These are phyloP conservation scores for Colletotrichum sp. DNA, from an alignment of 2,329 filamentous ascomycete genomes.

Conservation along the genomic window DNA sequence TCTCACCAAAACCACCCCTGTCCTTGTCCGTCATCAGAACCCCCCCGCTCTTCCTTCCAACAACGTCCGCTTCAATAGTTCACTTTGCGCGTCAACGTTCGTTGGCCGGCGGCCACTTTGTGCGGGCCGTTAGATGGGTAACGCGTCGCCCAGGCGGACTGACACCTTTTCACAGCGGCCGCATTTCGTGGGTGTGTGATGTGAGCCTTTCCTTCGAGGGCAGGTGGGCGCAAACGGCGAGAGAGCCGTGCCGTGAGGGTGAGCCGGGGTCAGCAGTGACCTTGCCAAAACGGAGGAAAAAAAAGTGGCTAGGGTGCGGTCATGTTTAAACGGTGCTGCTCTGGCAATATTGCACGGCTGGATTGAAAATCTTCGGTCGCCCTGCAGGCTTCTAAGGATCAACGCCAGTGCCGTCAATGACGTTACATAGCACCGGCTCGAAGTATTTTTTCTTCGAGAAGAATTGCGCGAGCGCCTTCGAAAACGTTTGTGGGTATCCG, in stretches of 20 bases:
- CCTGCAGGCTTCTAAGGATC: background rate
- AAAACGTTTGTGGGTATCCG: background rate
- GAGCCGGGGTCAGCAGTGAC: background rate
- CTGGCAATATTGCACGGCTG: background rate
- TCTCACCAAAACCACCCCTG: background rate
- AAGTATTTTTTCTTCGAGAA: background rate
- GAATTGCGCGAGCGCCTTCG: background rate
- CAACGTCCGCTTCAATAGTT: background rate
- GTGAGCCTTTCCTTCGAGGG: background rate
- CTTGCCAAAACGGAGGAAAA: background rate
- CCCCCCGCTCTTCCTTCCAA: background rate
- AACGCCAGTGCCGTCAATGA: background rate
- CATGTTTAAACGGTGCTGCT: background rate
- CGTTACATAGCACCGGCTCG: background rate
- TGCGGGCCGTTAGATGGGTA: background rate
- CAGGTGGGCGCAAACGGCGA: background rate
- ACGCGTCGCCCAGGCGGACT: background rate
- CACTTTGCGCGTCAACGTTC: slow-evolving; percentile 1
- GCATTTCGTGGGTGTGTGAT: background rate
- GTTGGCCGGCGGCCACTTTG: background rate
- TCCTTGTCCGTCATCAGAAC: background rate
- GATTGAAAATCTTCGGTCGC: background rate
- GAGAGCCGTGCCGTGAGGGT: background rate
- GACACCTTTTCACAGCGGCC: background rate
- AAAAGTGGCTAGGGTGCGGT: background rate